phyloP scores from a whole-genome alignment of 345 rosid species.

The Hibiscus trionum region DNA sequence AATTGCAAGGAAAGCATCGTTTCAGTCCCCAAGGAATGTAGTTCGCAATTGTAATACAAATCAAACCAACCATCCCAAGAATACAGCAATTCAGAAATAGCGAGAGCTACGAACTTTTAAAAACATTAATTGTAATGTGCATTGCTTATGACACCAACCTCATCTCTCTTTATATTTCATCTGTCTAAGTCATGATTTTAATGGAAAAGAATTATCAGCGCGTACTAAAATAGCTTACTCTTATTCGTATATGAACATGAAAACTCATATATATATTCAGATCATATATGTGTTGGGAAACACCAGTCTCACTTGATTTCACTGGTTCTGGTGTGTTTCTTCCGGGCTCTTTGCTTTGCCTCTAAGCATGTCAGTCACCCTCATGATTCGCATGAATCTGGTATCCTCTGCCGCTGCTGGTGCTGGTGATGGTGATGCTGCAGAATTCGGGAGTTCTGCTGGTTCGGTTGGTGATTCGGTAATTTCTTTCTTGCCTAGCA shows the following conservation, averaged over 20 bases:
- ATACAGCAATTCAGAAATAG: neutral
- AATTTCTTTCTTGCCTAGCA: conserved; percentile 70
- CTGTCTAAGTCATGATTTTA: neutral
- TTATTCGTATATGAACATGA: neutral
- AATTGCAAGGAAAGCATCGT: neutral
- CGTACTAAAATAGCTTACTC: neutral
- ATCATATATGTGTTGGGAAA: neutral
- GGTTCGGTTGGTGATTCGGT: conserved; percentile 29
- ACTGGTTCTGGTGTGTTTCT: conserved; percentile 35
- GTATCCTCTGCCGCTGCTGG: conserved; percentile 65
- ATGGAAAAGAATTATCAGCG: neutral
- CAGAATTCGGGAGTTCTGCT: conserved; percentile 43
- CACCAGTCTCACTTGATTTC: conserved; percentile 8
- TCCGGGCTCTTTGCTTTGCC: conserved; percentile 58
- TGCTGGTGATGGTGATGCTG: conserved; percentile 23
- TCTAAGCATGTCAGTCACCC: conserved; percentile 83
- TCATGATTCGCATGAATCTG: conserved; percentile 87
- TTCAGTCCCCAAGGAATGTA: neutral
- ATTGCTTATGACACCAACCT: neutral
- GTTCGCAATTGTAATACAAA: neutral
- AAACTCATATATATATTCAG: neutral
- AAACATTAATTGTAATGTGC: neutral
- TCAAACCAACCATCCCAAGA: neutral
- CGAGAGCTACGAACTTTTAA: neutral
- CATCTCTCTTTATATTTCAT: neutral